Evolutionary conservation across 176 grass and related monocot genomes (phyloP).

Genomic region (Coix lacrymajobi): DNA sequence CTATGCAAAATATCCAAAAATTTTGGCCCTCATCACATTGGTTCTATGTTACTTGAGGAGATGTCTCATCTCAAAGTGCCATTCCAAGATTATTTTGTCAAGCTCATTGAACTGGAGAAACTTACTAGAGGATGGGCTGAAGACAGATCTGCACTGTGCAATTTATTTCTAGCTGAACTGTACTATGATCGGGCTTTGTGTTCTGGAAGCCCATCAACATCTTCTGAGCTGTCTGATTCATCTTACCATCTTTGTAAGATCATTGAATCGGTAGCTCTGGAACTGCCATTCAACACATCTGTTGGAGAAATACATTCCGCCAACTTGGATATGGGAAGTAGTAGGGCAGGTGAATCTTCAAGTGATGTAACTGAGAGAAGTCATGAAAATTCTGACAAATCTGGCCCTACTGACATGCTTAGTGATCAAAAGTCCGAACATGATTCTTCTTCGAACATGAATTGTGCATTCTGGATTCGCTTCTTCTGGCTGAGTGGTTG

Average conservation of each 20-base stretch:
- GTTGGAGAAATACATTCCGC: constrained; percentile 24
- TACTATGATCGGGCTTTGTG: constrained; percentile 76
- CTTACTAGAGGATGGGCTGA: constrained; percentile 76
- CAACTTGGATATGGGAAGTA: constrained; percentile 19
- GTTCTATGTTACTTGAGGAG: constrained; percentile 76
- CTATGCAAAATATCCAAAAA: constrained; percentile 56
- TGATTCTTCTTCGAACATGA: constrained; percentile 30
- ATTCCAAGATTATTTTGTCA: constrained; percentile 75
- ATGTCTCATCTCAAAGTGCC: constrained; percentile 63
- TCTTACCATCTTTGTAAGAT: constrained; percentile 91
- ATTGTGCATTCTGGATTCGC: constrained; percentile 69
- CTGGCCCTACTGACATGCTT: not conserved
- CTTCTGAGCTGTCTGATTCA: constrained; percentile 59
- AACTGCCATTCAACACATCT: constrained; percentile 42
- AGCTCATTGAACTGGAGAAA: constrained; percentile 71
- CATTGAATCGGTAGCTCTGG: constrained; percentile 60
- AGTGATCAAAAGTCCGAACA: constrained; percentile 25
- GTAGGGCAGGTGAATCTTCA: constrained; percentile 19
- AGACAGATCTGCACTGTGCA: constrained; percentile 57
- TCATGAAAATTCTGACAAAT: constrained; percentile 29
- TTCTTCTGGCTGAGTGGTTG: constrained; percentile 89
- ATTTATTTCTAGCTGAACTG: constrained; percentile 94
- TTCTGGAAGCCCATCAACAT: constrained; percentile 55
- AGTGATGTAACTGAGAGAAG: constrained; percentile 24
- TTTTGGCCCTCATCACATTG: constrained; percentile 58